Evolutionary conservation across 208 protist species (phyloP), one percentile per base, ranked within the genome.

Genomic region (Acanthamoeba castellanii): DNA sequence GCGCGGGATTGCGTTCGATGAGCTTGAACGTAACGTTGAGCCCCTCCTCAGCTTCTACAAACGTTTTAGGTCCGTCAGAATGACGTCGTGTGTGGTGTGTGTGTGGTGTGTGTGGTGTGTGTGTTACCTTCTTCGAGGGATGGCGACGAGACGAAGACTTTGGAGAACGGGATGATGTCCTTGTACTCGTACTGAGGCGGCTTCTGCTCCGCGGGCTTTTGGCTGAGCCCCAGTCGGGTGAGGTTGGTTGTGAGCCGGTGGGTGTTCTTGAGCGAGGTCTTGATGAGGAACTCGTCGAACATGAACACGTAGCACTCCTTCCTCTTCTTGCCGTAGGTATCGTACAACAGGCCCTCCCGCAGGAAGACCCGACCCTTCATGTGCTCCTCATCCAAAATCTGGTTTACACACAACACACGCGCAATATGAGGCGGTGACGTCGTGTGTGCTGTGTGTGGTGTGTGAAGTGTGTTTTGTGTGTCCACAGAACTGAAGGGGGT

Each of bases 241-340:
- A 85, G 45, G 25, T 57, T 57, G 27, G 45, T n/a, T 3, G 76
- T 59, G 37, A 85, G 76, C 25, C 25, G 27, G 45, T 85, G 34
- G 7, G 45, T n/a, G 47, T 20, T 34, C 45, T 85, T 85, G 45
- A 59, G 18, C 25, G 76, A 85, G 22, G 85, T 91, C 34, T 70
- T 91, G 59, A 91, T 72, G 22, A 91, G 34, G 37, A 91, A 74
- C 34, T 91, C 85, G 34, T 91, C 42, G 30, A 91, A 91, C 85
- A 91, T 91, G 34, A 91, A 91, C 16, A 74, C 50, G 59, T 91
- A 91, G 85, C 32, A 9, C 85, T 72, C 57, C 59, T 91, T 91
- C 32, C 85, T 25, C 57, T 70, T 37, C 22, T 70, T 66, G 14
- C 57, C 85, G 14, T 18, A 91, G 47, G 76, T 85, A 20, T 91